Evolutionary conservation across 2,329 filamentous ascomycete genomes (phyloP).

Genomic region (Polytolypa hystricis): DNA sequence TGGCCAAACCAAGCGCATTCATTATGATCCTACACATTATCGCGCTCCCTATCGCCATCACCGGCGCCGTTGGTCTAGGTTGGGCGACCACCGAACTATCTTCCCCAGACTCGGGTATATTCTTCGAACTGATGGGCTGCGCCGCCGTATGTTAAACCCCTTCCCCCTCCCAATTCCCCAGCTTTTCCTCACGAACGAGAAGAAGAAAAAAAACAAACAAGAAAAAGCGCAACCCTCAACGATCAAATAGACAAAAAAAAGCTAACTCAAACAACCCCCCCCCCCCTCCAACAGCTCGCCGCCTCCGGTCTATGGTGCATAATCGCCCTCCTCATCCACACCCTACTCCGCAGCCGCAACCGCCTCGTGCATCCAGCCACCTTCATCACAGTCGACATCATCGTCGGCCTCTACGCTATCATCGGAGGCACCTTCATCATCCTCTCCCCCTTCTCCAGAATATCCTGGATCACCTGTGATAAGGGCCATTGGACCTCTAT

Average conservation of each 20-base stretch:
- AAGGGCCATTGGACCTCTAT: background rate
- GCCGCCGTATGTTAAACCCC: background rate
- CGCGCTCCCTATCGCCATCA: background rate
- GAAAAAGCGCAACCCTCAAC: background rate
- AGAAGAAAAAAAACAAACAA: slow-evolving; percentile 1
- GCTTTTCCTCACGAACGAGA: background rate
- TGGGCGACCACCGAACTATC: slow-evolving; percentile 3
- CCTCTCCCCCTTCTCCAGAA: slow-evolving; percentile 1
- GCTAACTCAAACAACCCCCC: no score
- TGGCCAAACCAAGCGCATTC: slow-evolving; percentile 1
- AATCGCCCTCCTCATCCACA: background rate
- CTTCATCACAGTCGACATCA: slow-evolving; percentile 14
- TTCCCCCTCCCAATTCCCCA: background rate
- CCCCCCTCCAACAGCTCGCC: background rate
- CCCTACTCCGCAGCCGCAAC: background rate
- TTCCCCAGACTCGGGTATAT: slow-evolving; percentile 2
- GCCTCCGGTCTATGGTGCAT: slow-evolving; percentile 2
- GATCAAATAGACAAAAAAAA: no score
- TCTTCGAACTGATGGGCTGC: slow-evolving; percentile 1
- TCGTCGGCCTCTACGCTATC: slow-evolving; percentile 14
- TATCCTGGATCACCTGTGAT: slow-evolving; percentile 3
- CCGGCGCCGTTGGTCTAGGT: slow-evolving; percentile 4
- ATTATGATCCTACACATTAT: slow-evolving; percentile 1
- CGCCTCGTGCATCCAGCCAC: background rate
- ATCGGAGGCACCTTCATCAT: slow-evolving; percentile 3